phyloP scores from a whole-genome alignment of 2,329 filamentous ascomycete species.

The Setomelanomma holmii region DNA sequence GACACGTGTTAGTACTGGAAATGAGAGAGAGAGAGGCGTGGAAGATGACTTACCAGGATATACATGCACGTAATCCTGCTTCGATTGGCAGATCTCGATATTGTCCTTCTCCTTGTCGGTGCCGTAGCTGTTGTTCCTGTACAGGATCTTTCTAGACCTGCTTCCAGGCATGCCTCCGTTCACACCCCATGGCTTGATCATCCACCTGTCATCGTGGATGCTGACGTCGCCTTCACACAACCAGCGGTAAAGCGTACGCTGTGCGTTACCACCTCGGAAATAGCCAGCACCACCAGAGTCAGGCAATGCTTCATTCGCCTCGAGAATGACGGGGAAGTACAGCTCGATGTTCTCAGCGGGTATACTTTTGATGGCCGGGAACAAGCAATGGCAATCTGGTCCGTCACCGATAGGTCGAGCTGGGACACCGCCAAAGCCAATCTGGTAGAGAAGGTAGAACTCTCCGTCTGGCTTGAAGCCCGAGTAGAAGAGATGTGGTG shows the following conservation, averaged over 20 bases:
- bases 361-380: conserved; percentile 60
- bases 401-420: conserved; percentile 57
- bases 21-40: neutral
- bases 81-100: conserved; percentile 51
- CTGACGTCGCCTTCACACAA: conserved; percentile 55
- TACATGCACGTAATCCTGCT: conserved; percentile 58
- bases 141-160: conserved; percentile 54
- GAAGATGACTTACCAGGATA: conserved; percentile 38
- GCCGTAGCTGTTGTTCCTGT: conserved; percentile 49
- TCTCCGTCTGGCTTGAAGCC: conserved; percentile 58
- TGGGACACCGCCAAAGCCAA: conserved; percentile 59
- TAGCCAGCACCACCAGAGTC: conserved; percentile 59
- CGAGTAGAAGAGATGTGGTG: conserved; percentile 59
- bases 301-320: conserved; percentile 57
- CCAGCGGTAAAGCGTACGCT: conserved; percentile 58
- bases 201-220: conserved; percentile 59
- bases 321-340: conserved; percentile 57
- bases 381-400: conserved; percentile 59
- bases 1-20: neutral
- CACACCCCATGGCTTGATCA: conserved; percentile 59
- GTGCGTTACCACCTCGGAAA: conserved; percentile 58
- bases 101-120: conserved; percentile 44
- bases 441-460: conserved; percentile 60
- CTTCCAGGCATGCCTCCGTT: conserved; percentile 56
- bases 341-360: conserved; percentile 59